Evolutionary conservation across 352 stramenopile genomes (phyloP), one percentile per base, ranked within the genome.

Genomic region (Phytophthora chlamydospora): DNA sequence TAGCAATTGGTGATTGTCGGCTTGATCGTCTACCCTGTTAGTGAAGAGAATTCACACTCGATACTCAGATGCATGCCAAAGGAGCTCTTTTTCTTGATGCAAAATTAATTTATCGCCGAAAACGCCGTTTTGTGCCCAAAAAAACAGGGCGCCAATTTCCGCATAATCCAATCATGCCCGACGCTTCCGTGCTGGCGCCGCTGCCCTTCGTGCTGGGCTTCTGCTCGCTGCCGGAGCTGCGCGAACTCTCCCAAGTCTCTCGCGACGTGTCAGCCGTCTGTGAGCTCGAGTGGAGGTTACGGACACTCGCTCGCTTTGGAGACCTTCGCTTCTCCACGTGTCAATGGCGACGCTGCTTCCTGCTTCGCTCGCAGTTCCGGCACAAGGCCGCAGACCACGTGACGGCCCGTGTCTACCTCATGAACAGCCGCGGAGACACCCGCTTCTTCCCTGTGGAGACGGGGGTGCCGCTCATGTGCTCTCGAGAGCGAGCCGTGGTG

Each of bases 371-470:
- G n/a, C 81, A 85, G 44, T 72, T 95, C 32, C 71, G 73, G 19
- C 82, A 66, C 44, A 82, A 83, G 47, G 75, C 89, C 2, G 77
- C 88, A 24, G 72, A 80, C 19, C 58, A 58, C 7, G 83, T 93
- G 2, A 80, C 77, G 9, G 84, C 86, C 11, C 71, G 86, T 2
- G 76, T 95, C 17, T 95, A 95, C 67, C 43, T 93, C 17, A 95
- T 93, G 83, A 95, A 95, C 64, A 79, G 76, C 3, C 71, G 70
- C 11, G 86, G 84, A 14, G 83, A 93, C 43, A 93, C 83, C 16
- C 73, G 78, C 24, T 90, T 78, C 63, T 91, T 93, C 46, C 39
- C 72, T 11, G 58, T 92, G 13, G 68, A 71, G 35, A 63, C 58
- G 31, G 75, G 83, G 29, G 78, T 76, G 27, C 75, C 69, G 31